Evolutionary conservation across 129 eudicot species (phyloP), one percentile per base, ranked within the genome.

Genomic region (Centella asiatica): DNA sequence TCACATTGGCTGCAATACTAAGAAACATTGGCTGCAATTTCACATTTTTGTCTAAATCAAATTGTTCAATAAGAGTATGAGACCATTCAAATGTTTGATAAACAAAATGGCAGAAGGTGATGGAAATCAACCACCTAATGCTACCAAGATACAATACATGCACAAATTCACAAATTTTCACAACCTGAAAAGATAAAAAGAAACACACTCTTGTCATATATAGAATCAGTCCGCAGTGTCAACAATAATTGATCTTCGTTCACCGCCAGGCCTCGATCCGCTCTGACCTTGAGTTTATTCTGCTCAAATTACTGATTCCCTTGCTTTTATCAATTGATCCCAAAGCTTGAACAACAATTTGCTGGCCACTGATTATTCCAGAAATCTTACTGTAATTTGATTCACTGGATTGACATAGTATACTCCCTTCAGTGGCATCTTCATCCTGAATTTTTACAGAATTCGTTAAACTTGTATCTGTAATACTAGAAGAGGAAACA

Each of bases 251-350:
- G 42, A 55, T 24, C 34, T 57, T 14, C 31, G 0, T 53, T 82
- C 74, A 80, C 18, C 86, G 71, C 84, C 86, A 74, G 27, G 90
- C 90, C 75, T 85, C 90, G 17, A 68, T 71, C 52, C 85, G 52
- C 66, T 85, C 90, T 4, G 75, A 70, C 68, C 77, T 74, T 11
- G 90, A 67, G 44, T 78, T 80, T 49, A 71, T 76, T 48, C 73
- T 76, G 75, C 76, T 85, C 74, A 82, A 60, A 52, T 75, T 85
- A 80, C 78, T 73, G 13, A 75, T 54, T 44, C 62, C 77, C 62
- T 75, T 84, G 51, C 65, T 28, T 73, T 28, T 79, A 19, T 68
- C 69, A 4, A 66, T 69, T 48, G 56, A 32, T 51, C 44, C 80
- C 60, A 70, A n/a, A 29, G 64, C 67, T 62, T 68, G 69, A 64